Evolutionary conservation across 345 rosid species (phyloP).

Genomic region (Conringia planisiliqua): DNA sequence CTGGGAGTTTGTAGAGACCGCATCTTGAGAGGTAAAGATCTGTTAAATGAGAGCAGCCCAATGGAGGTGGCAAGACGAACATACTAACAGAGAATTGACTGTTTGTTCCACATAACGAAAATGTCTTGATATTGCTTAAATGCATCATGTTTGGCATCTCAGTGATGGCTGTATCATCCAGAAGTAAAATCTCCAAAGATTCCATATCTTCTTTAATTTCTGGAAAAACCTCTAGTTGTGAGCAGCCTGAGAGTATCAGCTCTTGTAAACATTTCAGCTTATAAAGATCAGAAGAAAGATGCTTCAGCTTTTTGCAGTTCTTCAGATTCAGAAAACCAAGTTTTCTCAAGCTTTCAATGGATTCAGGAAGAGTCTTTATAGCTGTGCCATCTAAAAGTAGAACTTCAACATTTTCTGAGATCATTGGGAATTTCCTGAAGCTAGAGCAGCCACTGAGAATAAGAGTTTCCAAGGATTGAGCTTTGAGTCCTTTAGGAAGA

Average conservation of each 20-base stretch:
- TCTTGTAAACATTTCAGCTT: slow-evolving; percentile 22
- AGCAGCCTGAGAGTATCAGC: slow-evolving; percentile 33
- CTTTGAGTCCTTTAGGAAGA: slow-evolving; percentile 3
- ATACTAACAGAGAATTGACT: slow-evolving; percentile 12
- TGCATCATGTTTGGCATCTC: slow-evolving; percentile 23
- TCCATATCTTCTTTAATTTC: slow-evolving; percentile 33
- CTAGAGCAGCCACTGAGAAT: slow-evolving; percentile 35
- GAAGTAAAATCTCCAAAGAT: slow-evolving; percentile 22
- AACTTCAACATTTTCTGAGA: slow-evolving; percentile 24
- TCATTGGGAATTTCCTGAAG: slow-evolving; percentile 23
- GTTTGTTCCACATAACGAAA: slow-evolving; percentile 22
- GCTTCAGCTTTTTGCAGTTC: slow-evolving; percentile 20
- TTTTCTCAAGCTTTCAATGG: slow-evolving; percentile 3
- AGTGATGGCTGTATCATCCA: slow-evolving; percentile 26
- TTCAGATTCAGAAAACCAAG: slow-evolving; percentile 26
- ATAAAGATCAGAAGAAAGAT: slow-evolving; percentile 29
- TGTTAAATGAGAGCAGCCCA: slow-evolving; percentile 14
- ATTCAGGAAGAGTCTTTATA: slow-evolving; percentile 29
- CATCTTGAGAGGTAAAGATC: slow-evolving; percentile 29
- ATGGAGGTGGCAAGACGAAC: slow-evolving; percentile 18
- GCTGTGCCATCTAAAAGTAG: slow-evolving; percentile 29
- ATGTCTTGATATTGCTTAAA: slow-evolving; percentile 24
- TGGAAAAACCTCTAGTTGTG: slow-evolving; percentile 18
- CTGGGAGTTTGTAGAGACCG: slow-evolving; percentile 20
- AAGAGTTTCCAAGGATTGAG: slow-evolving; percentile 19